Conservation (phyloP, 2,329 filamentous ascomycete genomes). For the Xylariaceae sp. region DNA sequence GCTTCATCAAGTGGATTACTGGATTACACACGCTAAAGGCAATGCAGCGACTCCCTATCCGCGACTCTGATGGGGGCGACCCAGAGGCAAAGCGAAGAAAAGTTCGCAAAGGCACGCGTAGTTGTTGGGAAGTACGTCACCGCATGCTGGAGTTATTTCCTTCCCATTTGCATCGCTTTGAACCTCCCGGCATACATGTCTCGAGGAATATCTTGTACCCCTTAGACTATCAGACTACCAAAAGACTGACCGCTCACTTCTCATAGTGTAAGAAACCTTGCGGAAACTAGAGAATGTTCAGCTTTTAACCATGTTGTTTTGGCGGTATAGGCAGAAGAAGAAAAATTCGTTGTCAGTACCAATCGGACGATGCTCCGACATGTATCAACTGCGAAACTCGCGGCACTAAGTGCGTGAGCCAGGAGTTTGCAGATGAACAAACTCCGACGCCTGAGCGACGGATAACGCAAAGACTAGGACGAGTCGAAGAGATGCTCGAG, state of each 20-base stretch:
- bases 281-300: too few species aligned
- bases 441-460: constrained; percentile 34
- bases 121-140: constrained; percentile 57
- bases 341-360: constrained; percentile 47
- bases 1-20: background rate
- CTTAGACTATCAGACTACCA: too few species aligned
- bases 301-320: too few species aligned
- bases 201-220: too few species aligned
- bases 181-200: too few species aligned
- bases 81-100: constrained; percentile 37
- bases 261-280: too few species aligned
- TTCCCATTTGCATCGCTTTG: too few species aligned
- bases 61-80: constrained; percentile 11
- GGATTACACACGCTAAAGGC: constrained; percentile 3
- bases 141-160: too few species aligned
- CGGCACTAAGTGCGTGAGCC: constrained; percentile 40
- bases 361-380: constrained; percentile 34
- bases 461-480: constrained; percentile 40
- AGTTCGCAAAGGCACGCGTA: constrained; percentile 50
- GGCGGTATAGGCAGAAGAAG: constrained; percentile 36
- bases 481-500: constrained; percentile 46
- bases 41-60: constrained; percentile 13
- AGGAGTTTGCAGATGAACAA: constrained; percentile 40
- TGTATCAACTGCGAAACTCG: constrained; percentile 44
- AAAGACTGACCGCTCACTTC: too few species aligned